Evolutionary conservation across 371 early-diverging fungal species (phyloP), one percentile per base, ranked within the genome.

Genomic region (Haplosporangium sp.): DNA sequence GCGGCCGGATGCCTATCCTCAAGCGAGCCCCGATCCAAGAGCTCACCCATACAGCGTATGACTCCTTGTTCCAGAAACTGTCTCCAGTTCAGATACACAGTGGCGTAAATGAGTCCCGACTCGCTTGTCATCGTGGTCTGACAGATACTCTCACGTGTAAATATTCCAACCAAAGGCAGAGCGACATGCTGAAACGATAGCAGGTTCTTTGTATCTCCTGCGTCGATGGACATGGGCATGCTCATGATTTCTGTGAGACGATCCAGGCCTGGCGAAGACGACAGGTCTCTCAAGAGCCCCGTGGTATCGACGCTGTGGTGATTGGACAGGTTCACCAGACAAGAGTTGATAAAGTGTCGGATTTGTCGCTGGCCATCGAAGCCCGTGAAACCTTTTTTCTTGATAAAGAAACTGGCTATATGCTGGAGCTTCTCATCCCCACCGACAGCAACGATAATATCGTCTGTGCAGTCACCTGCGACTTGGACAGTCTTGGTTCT

Each of bases 181-280:
- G 59, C 41, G 9, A 64, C 61, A 11, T 55, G 59, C 57, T 73
- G 79, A 53, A 79, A 79, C 1, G 79, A 73, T 1, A 62, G 14
- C 0, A 8, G 13, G 14, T 16, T 21, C 14, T 29, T 36, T 2
- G 12, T 16, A 6, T 37, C 7, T 1, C 40, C 50, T 10, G 45
- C 64, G 23, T 63, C 41, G 38, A 50, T 48, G 41, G 18, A 18
- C 64, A 64, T 68, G 13, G 59, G 63, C 40, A 29, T 38, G 21
- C 37, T 5, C 62, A 74, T 42, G 9, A 74, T 68, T 4, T 68
- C 59, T 14, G 14, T 46, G 21, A 74, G 54, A 11, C 64, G 47
- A 6, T 36, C 36, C 10, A 37, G 10, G 0, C 74, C 74, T 0
- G 41, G 7, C 12, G 11, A 8, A 1, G 69, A 68, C 4, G 69